A percentile compares a stretch with the other conserved stretches of the same genome.
Evolutionary conservation across 129 eudicot species (phyloP).

Genomic region (Artemisia argyi): DNA sequence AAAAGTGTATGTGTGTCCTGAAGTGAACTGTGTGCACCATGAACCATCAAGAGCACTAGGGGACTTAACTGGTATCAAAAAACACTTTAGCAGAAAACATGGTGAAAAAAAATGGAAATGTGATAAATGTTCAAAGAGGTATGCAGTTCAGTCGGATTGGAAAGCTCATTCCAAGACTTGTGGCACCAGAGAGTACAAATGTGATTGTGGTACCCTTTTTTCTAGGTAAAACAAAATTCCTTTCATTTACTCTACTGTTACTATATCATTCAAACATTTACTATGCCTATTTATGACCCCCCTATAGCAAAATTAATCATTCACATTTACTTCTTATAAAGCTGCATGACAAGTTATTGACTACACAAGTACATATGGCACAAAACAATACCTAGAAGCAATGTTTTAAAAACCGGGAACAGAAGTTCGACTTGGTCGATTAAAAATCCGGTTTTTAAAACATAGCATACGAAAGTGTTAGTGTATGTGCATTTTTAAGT

Average conservation of each 20-base stretch:
- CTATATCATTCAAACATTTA: constrained; percentile 20
- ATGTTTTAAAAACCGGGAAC: too few species aligned
- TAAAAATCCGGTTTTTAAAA: not conserved
- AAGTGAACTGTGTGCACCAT: constrained; percentile 67
- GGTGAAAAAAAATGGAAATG: constrained; percentile 86
- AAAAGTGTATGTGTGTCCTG: constrained; percentile 81
- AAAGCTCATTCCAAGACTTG: constrained; percentile 80
- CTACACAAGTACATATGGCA: too few species aligned
- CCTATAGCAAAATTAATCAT: too few species aligned
- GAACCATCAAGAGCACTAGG: constrained; percentile 79
- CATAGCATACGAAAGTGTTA: too few species aligned
- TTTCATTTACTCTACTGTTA: constrained; percentile 21
- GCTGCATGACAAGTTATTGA: too few species aligned
- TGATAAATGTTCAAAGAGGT: constrained; percentile 71
- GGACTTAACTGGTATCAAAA: constrained; percentile 71
- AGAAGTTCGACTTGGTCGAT: too few species aligned
- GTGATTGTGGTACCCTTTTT: constrained; percentile 83
- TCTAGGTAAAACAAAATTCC: constrained; percentile 49
- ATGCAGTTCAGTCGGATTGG: constrained; percentile 85
- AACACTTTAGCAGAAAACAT: constrained; percentile 75
- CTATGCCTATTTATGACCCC: constrained; percentile 1
- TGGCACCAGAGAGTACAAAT: constrained; percentile 82
- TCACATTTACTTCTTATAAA: too few species aligned
- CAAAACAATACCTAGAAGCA: too few species aligned
- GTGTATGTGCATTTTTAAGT: too few species aligned